Conservation (phyloP, 331 rosid species). For the Erythrophleum ivorense region DNA sequence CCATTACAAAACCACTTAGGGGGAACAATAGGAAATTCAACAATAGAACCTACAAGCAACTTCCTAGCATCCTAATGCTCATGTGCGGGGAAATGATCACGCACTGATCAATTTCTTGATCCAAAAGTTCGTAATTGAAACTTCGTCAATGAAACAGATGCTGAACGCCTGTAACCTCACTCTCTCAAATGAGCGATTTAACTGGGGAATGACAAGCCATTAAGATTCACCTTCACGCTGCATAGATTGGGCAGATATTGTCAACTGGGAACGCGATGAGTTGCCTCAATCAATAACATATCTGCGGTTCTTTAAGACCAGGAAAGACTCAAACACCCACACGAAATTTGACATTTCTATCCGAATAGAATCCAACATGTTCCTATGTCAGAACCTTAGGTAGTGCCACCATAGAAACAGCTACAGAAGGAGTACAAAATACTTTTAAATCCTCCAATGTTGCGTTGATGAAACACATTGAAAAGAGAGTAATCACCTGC, state of each 20-base stretch:
- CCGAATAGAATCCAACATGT: slow-evolving; percentile 3
- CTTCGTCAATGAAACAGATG: slow-evolving; percentile 27
- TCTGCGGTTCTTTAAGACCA: slow-evolving; percentile 28
- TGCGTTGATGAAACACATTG: background rate
- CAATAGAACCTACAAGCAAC: slow-evolving; percentile 14
- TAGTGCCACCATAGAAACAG: background rate
- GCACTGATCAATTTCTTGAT: background rate
- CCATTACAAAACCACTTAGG: background rate
- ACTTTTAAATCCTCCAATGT: slow-evolving; percentile 28
- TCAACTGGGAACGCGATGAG: slow-evolving; percentile 3
- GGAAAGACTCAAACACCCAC: background rate
- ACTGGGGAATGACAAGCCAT: background rate
- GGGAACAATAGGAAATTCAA: background rate
- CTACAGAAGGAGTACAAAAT: background rate
- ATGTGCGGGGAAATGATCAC: background rate
- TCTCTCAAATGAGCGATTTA: background rate
- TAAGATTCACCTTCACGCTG: background rate
- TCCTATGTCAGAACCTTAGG: background rate
- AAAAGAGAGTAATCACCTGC: slow-evolving; percentile 15
- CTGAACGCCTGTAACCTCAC: background rate
- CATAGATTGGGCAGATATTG: slow-evolving; percentile 1
- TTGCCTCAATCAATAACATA: slow-evolving; percentile 6
- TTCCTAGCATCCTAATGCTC: background rate
- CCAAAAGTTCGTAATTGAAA: slow-evolving; percentile 12
- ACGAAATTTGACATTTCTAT: background rate